Base-by-base conservation (phyloP, 2,329 filamentous ascomycete genomes). In the Cordyceps javanica region DNA sequence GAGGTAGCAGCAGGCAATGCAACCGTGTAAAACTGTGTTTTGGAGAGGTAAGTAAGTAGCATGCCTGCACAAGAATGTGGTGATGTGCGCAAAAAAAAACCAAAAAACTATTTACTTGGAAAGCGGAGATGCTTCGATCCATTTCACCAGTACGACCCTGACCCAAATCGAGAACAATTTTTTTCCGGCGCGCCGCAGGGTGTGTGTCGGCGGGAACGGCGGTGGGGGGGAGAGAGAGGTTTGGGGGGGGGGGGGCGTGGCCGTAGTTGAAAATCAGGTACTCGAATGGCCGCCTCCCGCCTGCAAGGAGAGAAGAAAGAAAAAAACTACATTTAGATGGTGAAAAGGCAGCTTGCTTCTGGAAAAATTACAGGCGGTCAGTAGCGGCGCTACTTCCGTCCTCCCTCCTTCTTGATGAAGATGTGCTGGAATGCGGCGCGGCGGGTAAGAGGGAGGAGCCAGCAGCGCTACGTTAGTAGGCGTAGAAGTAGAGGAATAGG, bases 101-200 rank as follows among this genome's bases (percentile, higher is more conserved):
- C 5, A 32, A 23, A 16, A 23, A 34, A 38, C 3, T 38, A 28
- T 30, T 30, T 52, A 51, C 34, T 39, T 10, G 34, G 26, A 54
- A 9, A 52, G 36, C 51, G 51, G 51, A 45, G 28, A 54, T 45
- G 39, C 51, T 51, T 50, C 51, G 51, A 54, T 54, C 51, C 51
- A 54, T 54, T 44, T 36, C 39, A 34, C n/a, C n/a, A n/a, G n/a
- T 45, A 54, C 51, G 51, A 54, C 49, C 49, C 49, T 52, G 49
- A 26, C 34, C 25, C 36, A 52, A 54, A 54, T 54, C 51, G 51
- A 54, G 28, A 54, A 44, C 38, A 39, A 54, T 25, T 54, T 44
- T 45, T 42, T 32, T 14, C 28, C 32, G 30, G 21, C 26, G 28
- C 16, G 36, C 16, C 26, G n/a, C n/a, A 28, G 34, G 45, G 45